A percentile compares a stretch with the other conserved stretches of the same genome.
Conservation (phyloP, 768 basidiomycete genomes). For the Tulasnella sp. region DNA sequence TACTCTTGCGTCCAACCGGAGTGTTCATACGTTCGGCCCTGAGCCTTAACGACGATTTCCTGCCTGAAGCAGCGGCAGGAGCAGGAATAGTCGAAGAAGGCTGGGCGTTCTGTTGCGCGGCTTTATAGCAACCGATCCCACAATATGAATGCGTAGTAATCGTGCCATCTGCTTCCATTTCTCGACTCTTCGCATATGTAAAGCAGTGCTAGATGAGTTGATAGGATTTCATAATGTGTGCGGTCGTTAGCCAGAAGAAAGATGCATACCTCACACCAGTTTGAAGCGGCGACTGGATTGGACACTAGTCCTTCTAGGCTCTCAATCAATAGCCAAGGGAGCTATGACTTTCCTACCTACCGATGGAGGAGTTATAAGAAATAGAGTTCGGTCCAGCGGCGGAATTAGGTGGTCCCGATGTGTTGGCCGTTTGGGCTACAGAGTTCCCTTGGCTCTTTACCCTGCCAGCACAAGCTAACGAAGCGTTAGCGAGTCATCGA, state of each 20-base stretch:
- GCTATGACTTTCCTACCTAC: too few species aligned
- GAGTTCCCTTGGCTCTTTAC: too few species aligned
- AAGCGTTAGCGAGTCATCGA: too few species aligned
- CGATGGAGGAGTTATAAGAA: too few species aligned
- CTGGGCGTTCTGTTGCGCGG: background rate
- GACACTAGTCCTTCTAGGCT: too few species aligned
- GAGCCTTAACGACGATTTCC: background rate
- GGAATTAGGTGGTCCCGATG: too few species aligned
- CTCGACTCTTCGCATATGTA: background rate
- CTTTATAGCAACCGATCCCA: background rate
- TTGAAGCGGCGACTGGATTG: too few species aligned
- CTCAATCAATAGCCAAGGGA: too few species aligned
- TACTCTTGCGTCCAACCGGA: background rate
- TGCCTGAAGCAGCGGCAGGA: background rate
- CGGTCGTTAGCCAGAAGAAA: background rate
- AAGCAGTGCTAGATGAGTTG: background rate
- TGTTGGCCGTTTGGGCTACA: too few species aligned
- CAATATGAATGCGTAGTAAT: background rate
- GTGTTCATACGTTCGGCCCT: background rate
- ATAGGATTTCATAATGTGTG: background rate
- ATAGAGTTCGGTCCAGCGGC: too few species aligned
- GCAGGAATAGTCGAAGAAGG: background rate
- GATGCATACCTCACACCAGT: too few species aligned
- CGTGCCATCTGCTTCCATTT: background rate
- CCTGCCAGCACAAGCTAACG: too few species aligned